Evolutionary conservation across 2,329 filamentous ascomycete species (phyloP).

Genomic region (Pseudocercospora eumusae): DNA sequence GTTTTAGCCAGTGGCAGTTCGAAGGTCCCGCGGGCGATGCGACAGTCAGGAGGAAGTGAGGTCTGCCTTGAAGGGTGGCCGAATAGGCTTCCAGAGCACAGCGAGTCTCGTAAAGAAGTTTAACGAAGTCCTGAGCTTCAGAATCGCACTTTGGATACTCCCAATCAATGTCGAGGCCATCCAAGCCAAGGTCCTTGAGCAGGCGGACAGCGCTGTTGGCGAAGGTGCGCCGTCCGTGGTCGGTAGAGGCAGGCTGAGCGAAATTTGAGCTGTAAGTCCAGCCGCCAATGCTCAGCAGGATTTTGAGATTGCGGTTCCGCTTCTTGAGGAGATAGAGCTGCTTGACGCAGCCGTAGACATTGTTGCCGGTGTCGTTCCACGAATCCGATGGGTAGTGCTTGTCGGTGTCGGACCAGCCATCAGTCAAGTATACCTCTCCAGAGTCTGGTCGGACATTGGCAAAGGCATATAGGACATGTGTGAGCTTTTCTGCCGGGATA

Average conservation of each 20-base stretch:
- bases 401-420: slow-evolving; percentile 67
- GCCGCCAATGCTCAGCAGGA: slow-evolving; percentile 79
- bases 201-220: slow-evolving; percentile 71
- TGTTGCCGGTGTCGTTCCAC: slow-evolving; percentile 64
- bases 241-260: slow-evolving; percentile 64
- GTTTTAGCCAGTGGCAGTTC: slow-evolving; percentile 47
- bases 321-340: slow-evolving; percentile 77
- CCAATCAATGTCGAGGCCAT: slow-evolving; percentile 53
- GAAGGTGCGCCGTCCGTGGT: slow-evolving; percentile 64
- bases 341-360: slow-evolving; percentile 76
- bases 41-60: slow-evolving; percentile 49
- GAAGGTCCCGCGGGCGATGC: slow-evolving; percentile 48
- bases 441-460: slow-evolving; percentile 78
- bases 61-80: slow-evolving; percentile 36
- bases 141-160: slow-evolving; percentile 48
- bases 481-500: slow-evolving; percentile 76
- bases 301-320: slow-evolving; percentile 72
- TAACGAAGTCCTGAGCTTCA: slow-evolving; percentile 46
- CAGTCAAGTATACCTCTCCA: slow-evolving; percentile 75
- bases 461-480: slow-evolving; percentile 88
- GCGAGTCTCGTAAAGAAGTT: slow-evolving; percentile 44
- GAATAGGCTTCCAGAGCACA: slow-evolving; percentile 46
- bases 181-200: slow-evolving; percentile 76
- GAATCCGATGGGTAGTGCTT: slow-evolving; percentile 71
- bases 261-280: slow-evolving; percentile 83